Conservation (phyloP, 2,329 filamentous ascomycete species). For the Pezicula radicicola region DNA sequence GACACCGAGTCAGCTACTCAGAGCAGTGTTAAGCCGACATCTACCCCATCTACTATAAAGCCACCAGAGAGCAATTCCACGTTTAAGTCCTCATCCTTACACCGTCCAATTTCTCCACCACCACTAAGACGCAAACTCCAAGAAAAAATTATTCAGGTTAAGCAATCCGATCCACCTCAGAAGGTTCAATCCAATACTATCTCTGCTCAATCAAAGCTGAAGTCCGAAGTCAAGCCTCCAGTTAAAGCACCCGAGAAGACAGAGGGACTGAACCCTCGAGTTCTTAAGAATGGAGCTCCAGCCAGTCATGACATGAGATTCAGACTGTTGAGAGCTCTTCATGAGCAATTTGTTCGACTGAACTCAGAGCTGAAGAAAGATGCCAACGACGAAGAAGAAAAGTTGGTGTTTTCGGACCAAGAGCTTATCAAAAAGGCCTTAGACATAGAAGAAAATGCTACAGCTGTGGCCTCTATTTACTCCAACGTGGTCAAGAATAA, state of each 20-base stretch:
- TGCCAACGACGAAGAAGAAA: conserved; percentile 44
- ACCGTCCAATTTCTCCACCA: conserved; percentile 22
- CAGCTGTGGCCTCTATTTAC: conserved; percentile 71
- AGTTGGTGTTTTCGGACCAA: conserved; percentile 59
- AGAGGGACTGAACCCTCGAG: conserved; percentile 65
- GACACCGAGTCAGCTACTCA: conserved; percentile 1
- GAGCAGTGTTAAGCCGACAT: neutral
- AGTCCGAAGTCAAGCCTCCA: conserved; percentile 3
- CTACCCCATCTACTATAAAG: neutral
- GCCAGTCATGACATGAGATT: conserved; percentile 54
- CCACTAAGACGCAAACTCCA: conserved; percentile 20
- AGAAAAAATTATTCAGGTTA: conserved; percentile 1
- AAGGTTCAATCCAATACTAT: conserved; percentile 9
- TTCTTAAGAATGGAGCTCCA: conserved; percentile 54
- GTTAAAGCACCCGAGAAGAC: conserved; percentile 24
- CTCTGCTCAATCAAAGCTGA: conserved; percentile 10
- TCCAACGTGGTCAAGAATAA: conserved; percentile 79
- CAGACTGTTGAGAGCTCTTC: conserved; percentile 58
- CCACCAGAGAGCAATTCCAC: neutral
- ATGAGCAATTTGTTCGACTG: conserved; percentile 63
- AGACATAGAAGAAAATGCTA: conserved; percentile 76
- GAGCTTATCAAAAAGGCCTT: conserved; percentile 66
- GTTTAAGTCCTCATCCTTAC: conserved; percentile 5
- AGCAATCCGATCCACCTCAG: neutral
- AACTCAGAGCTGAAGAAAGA: conserved; percentile 60